Conservation (phyloP, 2,329 filamentous ascomycete species). For the Ophiognomonia clavigignenti-juglandacearum region DNA sequence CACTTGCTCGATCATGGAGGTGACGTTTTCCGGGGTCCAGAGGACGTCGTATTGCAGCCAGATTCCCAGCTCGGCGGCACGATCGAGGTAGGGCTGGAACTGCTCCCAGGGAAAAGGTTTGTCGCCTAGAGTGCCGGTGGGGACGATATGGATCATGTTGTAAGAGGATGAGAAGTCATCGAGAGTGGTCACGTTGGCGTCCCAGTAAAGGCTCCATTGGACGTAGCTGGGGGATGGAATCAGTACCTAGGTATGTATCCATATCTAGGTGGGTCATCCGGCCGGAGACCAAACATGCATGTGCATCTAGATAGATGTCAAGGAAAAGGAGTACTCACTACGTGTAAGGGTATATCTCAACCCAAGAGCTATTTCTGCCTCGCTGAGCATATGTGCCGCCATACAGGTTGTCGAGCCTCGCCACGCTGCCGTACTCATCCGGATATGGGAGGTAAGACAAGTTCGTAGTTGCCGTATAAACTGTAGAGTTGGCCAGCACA, state of each 20-base stretch:
- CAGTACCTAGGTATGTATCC: background rate
- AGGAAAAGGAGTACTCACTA: slow-evolving; percentile 2
- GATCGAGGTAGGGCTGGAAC: slow-evolving; percentile 19
- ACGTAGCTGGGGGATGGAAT: slow-evolving; percentile 1
- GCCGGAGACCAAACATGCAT: no score
- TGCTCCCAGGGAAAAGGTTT: slow-evolving; percentile 18
- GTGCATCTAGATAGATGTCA: background rate
- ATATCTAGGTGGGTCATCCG: background rate
- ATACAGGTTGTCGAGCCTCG: slow-evolving; percentile 18
- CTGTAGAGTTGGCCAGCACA: slow-evolving; percentile 5
- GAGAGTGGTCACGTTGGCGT: slow-evolving; percentile 17
- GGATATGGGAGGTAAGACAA: slow-evolving; percentile 17
- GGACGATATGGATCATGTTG: slow-evolving; percentile 21
- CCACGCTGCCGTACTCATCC: slow-evolving; percentile 17
- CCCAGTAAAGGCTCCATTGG: slow-evolving; percentile 20
- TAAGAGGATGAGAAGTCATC: slow-evolving; percentile 18
- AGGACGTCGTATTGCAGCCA: slow-evolving; percentile 19
- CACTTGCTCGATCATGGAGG: slow-evolving; percentile 26
- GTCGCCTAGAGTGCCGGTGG: slow-evolving; percentile 16
- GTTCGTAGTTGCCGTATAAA: slow-evolving; percentile 14
- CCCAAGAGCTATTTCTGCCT: slow-evolving; percentile 15
- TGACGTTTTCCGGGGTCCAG: slow-evolving; percentile 16
- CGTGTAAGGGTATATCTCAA: slow-evolving; percentile 19
- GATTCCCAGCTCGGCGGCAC: slow-evolving; percentile 18
- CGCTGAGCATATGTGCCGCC: slow-evolving; percentile 17